Evolutionary conservation across 805 yeast genomes (phyloP).

Genomic region (Yarrowia sp.): DNA sequence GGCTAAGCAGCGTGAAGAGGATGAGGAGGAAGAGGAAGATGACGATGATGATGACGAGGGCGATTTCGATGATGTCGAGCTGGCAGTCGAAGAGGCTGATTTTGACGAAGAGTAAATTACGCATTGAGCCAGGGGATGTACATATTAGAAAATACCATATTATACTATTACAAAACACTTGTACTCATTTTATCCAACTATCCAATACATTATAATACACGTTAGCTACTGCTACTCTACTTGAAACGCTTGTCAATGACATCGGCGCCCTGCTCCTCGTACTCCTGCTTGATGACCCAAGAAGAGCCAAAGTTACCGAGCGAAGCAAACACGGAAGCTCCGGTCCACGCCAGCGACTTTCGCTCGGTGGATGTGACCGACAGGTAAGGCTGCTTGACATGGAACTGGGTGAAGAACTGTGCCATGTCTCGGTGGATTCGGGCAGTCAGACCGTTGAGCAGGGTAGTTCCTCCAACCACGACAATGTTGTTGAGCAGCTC

Average conservation of each 20-base stretch:
- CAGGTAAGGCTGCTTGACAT: slow-evolving; percentile 43
- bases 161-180: too few species aligned
- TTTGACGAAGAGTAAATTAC: slow-evolving; percentile 38
- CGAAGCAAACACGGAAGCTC: slow-evolving; percentile 66
- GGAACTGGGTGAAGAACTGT: slow-evolving; percentile 53
- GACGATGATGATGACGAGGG: slow-evolving; percentile 55
- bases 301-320: slow-evolving; percentile 56
- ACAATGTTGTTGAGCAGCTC: slow-evolving; percentile 49
- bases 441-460: slow-evolving; percentile 55
- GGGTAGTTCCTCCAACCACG: slow-evolving; percentile 60
- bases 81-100: slow-evolving; percentile 37
- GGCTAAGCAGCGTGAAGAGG: slow-evolving; percentile 62
- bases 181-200: not conserved
- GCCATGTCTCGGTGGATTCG: slow-evolving; percentile 56
- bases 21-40: slow-evolving; percentile 48
- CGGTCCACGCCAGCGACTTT: slow-evolving; percentile 63
- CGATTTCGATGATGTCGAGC: slow-evolving; percentile 36
- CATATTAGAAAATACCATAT: not conserved
- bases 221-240: slow-evolving; percentile 31
- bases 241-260: slow-evolving; percentile 43
- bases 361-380: slow-evolving; percentile 46
- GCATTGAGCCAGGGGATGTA: not conserved
- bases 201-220: slow-evolving; percentile 21
- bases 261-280: slow-evolving; percentile 57
- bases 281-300: slow-evolving; percentile 63